Percentiles rank a stretch among this genome's conserved stretches.
Evolutionary conservation across 805 yeast species (phyloP).

Genomic region (Candida ulmi): DNA sequence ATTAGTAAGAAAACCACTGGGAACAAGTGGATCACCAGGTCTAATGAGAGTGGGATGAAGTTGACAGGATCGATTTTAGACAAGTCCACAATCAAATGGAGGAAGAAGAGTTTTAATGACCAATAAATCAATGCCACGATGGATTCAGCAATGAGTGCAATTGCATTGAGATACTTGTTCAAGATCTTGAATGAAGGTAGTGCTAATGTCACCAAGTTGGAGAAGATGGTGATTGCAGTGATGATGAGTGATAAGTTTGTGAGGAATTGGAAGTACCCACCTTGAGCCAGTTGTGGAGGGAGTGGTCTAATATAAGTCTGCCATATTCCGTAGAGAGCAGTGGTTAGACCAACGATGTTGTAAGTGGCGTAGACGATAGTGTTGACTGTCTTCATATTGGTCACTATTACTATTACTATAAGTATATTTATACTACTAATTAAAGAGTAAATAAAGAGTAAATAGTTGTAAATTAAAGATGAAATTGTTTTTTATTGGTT

Average conservation of each 20-base stretch:
- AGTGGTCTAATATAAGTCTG: constrained; percentile 21
- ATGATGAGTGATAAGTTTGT: constrained; percentile 56
- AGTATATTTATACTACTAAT: too few species aligned
- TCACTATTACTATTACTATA: neutral
- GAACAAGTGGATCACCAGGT: constrained; percentile 52
- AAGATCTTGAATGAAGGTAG: constrained; percentile 2
- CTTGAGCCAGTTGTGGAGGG: constrained; percentile 45
- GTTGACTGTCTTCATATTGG: neutral
- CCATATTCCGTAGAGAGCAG: neutral
- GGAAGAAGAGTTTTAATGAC: constrained; percentile 53
- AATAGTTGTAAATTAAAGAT: too few species aligned
- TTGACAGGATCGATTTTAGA: constrained; percentile 18
- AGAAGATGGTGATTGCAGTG: constrained; percentile 37
- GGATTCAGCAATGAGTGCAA: constrained; percentile 52
- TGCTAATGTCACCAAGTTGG: constrained; percentile 34
- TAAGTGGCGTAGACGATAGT: neutral
- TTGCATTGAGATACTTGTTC: constrained; percentile 30
- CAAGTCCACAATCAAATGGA: constrained; percentile 39
- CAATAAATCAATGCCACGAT: constrained; percentile 64
- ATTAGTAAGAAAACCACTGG: constrained; percentile 47
- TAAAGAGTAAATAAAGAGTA: too few species aligned
- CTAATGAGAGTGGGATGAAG: constrained; percentile 44
- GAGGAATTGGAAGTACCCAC: constrained; percentile 68
- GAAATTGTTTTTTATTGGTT: too few species aligned
- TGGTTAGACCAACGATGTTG: constrained; percentile 1